Evolutionary conservation across 1,139 yeast species (phyloP).

Genomic region (Nakaseomyces kungkrabaensis): DNA sequence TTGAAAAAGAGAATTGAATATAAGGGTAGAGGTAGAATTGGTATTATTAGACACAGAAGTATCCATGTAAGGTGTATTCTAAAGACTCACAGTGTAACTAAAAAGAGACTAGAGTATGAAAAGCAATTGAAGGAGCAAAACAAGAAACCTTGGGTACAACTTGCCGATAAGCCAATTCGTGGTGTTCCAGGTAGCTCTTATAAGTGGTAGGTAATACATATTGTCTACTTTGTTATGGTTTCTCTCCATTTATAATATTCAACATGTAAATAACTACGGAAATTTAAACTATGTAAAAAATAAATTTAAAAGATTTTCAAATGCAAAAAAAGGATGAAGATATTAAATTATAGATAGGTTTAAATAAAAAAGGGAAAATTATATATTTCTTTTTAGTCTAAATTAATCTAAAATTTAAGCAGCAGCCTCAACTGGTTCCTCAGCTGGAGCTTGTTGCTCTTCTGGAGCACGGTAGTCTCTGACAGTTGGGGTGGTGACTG

Average conservation of each 20-base stretch:
- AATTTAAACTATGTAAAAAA: too few relatives aligned
- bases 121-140: slow-evolving; percentile 35
- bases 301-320: too few relatives aligned
- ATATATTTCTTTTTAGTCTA: not conserved
- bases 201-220: slow-evolving; percentile 35
- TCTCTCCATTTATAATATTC: not conserved
- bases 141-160: slow-evolving; percentile 40
- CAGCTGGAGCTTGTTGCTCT: slow-evolving; percentile 27
- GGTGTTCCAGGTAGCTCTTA: slow-evolving; percentile 40
- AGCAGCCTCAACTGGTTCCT: slow-evolving; percentile 23
- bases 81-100: slow-evolving; percentile 50
- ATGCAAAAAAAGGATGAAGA: not conserved
- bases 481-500: slow-evolving; percentile 77
- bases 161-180: slow-evolving; percentile 36
- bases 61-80: slow-evolving; percentile 75
- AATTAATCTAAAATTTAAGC: slow-evolving; percentile 23
- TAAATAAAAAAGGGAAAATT: not conserved
- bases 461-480: slow-evolving; percentile 53
- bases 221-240: not conserved
- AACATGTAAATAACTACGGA: not conserved
- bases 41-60: slow-evolving; percentile 64
- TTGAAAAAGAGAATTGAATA: slow-evolving; percentile 66
- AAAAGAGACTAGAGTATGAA: slow-evolving; percentile 53
- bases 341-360: not conserved
- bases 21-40: slow-evolving; percentile 87